Evolutionary conservation across 2,329 filamentous ascomycete genomes (phyloP), one percentile per base, ranked within the genome.

Genomic region (Shiraia sp.): DNA sequence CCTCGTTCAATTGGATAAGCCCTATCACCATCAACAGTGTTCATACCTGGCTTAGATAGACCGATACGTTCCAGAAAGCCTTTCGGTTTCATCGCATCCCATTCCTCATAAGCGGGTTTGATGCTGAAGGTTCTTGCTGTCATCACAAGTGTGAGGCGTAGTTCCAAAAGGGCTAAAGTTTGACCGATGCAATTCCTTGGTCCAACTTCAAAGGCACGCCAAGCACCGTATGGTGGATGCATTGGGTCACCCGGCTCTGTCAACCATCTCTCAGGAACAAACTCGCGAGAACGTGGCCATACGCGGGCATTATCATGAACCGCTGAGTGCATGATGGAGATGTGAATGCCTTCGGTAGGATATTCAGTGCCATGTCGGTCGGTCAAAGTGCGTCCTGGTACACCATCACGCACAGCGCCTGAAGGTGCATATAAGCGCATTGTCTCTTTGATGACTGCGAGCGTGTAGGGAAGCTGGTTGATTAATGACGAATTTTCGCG

Each of bases 101-200:
- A 57, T 12, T 57, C 47, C 1, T 36, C 38, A 33, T 49, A 57
- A 1, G 51, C 42, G 14, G 47, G 38, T 8, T 30, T 17, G 2
- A 56, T 39, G 9, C 47, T 28, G n/a, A 56, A 54, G 3, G 32
- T 35, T 8, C 51, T 28, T 1, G 28, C 42, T 1, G 34, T 41
- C 14, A 52, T 36, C 1, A 42, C 36, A 10, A 56, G 26, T 1
- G 34, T 36, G 1, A 54, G 16, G 1, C 47, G 43, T 61, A 37
- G 40, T 51, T 47, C 69, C 9, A 63, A 53, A 44, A 64, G 53
- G 0, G 66, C 69, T 24, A 74, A 51, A 10, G 64, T 63, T 47
- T 69, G 63, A 0, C 71, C 71, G 16, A 70, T 57, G 38, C 72
- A 75, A 3, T 58, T 57, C 2, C 71, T 48, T 1, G 61, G 58